A percentile compares a stretch with the other conserved stretches of the same genome.
Conservation (phyloP, 2,329 filamentous ascomycete species). For the Ascochyta pisi region DNA sequence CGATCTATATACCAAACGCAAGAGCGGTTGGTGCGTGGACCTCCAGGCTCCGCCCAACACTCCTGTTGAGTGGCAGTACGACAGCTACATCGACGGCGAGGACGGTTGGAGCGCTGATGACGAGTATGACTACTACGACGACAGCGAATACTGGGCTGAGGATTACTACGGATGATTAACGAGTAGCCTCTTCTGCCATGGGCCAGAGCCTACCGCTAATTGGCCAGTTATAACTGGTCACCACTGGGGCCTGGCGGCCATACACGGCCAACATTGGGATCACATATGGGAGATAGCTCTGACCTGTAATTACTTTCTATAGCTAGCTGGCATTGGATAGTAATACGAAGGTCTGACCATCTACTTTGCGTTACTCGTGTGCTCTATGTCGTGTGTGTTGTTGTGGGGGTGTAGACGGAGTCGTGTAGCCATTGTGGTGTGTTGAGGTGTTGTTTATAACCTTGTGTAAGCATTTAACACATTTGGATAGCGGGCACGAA, state of each 20-base stretch:
- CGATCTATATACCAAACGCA: not conserved
- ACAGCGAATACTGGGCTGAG: not conserved
- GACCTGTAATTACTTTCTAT: slow-evolving; percentile 11
- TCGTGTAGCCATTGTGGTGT: too few species aligned
- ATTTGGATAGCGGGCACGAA: too few species aligned
- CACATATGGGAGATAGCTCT: slow-evolving; percentile 5
- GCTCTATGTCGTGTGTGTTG: too few species aligned
- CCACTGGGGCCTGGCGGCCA: not conserved
- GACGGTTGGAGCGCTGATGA: not conserved
- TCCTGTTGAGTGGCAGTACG: not conserved
- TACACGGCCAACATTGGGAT: not conserved
- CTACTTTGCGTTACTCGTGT: too few species aligned
- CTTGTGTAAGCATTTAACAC: too few species aligned
- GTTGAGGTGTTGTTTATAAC: too few species aligned
- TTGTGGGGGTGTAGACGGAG: too few species aligned
- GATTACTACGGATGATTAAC: not conserved
- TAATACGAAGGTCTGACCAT: slow-evolving; percentile 1
- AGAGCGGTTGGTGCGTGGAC: not conserved
- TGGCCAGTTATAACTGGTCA: slow-evolving; percentile 4
- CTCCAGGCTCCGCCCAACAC: not conserved
- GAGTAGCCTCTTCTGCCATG: not conserved
- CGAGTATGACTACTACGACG: not conserved
- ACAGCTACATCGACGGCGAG: not conserved
- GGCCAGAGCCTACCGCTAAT: slow-evolving; percentile 5
- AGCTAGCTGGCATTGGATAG: slow-evolving; percentile 16